Percentiles rank a stretch among this genome's conserved stretches.
phyloP scores from a whole-genome alignment of 2,329 filamentous ascomycete species.

The Ophiostoma sp. region DNA sequence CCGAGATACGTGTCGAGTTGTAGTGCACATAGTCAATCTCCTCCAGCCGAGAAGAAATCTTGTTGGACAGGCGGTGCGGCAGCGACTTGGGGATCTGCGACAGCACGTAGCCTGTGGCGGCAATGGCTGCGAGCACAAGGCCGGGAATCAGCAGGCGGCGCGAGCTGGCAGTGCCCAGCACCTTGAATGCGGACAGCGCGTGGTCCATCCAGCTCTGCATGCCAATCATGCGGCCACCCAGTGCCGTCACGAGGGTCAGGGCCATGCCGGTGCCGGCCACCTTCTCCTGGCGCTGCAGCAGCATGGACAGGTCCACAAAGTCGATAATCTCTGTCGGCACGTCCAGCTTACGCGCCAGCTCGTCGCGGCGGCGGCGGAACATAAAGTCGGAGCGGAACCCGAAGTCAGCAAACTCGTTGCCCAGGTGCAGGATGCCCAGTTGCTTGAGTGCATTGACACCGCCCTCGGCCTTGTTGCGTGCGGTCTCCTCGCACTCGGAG shows the following conservation, averaged over 20 bases:
- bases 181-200: conserved; percentile 69
- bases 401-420: conserved; percentile 77
- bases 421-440: conserved; percentile 80
- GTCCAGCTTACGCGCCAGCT: conserved; percentile 76
- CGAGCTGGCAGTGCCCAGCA: conserved; percentile 76
- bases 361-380: conserved; percentile 81
- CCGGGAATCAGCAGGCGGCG: conserved; percentile 76
- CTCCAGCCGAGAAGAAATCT: conserved; percentile 74
- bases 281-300: conserved; percentile 91
- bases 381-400: conserved; percentile 88
- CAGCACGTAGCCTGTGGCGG: conserved; percentile 74
- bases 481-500: conserved; percentile 74
- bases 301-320: conserved; percentile 80
- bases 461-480: conserved; percentile 67
- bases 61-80: conserved; percentile 75
- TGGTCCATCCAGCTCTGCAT: conserved; percentile 87
- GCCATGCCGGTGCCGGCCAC: conserved; percentile 91
- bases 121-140: conserved; percentile 65
- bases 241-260: conserved; percentile 79
- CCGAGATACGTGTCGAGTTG: conserved; percentile 78
- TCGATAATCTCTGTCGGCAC: conserved; percentile 85
- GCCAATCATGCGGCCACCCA: conserved; percentile 75
- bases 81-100: conserved; percentile 84
- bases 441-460: conserved; percentile 86
- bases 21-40: conserved; percentile 87